Conservation (phyloP, 768 basidiomycete species). For the Boletus vermiculosoides region DNA sequence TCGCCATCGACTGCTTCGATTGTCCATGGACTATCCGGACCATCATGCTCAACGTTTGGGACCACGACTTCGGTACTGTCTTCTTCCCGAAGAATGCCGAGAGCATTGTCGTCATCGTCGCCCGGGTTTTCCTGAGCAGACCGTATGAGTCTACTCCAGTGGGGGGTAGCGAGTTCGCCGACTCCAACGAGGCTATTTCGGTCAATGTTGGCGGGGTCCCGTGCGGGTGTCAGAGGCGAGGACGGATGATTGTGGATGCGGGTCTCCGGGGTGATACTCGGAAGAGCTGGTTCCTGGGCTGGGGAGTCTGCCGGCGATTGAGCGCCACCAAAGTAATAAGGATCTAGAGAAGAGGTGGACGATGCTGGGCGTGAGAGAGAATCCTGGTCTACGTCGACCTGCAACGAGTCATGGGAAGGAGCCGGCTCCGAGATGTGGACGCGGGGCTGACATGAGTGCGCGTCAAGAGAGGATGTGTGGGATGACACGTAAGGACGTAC, state of each 20-base stretch:
- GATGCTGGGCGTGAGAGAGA: constrained; percentile 64
- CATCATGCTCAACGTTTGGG: constrained; percentile 46
- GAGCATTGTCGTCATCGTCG: constrained; percentile 43
- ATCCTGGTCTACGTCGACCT: constrained; percentile 45
- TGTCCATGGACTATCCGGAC: constrained; percentile 82
- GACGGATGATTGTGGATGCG: constrained; percentile 50
- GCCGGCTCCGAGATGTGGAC: constrained; percentile 47
- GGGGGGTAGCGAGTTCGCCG: constrained; percentile 94
- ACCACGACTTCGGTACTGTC: constrained; percentile 30
- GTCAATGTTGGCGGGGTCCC: constrained; percentile 80
- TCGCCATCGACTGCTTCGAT: constrained; percentile 86
- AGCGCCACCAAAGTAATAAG: constrained; percentile 76
- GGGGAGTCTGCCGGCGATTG: constrained; percentile 71
- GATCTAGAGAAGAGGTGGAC: constrained; percentile 79
- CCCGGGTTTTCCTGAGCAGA: constrained; percentile 34
- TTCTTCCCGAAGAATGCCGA: constrained; percentile 31
- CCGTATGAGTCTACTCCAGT: constrained; percentile 69
- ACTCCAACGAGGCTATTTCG: constrained; percentile 87
- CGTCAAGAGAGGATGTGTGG: neutral
- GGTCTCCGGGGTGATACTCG: constrained; percentile 64
- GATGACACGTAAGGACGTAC: constrained; percentile 10
- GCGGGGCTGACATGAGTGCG: constrained; percentile 38
- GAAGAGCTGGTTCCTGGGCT: constrained; percentile 34
- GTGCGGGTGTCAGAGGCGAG: constrained; percentile 68
- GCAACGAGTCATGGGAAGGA: constrained; percentile 28